Evolutionary conservation across 192 early-diverging fungal species (phyloP).

Genomic region (Helicostylum pulchrum): DNA sequence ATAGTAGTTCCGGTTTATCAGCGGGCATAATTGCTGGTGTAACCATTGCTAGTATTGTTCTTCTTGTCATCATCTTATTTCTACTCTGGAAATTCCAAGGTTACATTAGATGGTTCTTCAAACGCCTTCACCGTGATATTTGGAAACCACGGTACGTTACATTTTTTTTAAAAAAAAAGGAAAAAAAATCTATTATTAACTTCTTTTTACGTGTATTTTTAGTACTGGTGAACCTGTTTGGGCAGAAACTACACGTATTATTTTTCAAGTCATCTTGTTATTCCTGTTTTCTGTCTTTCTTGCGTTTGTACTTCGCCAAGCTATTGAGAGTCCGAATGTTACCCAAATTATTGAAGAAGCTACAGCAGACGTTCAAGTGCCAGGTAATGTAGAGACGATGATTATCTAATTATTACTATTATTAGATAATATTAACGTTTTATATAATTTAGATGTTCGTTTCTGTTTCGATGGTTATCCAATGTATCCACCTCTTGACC

Average conservation of each 20-base stretch:
- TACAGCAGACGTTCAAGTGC: conserved; percentile 23
- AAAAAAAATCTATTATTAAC: conserved; percentile 4
- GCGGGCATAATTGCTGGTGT: conserved; percentile 36
- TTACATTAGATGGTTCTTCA: conserved; percentile 26
- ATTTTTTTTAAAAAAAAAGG: conserved; percentile 8
- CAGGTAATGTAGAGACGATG: conserved; percentile 10
- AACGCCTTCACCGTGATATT: conserved; percentile 31
- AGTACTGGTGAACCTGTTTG: conserved; percentile 35
- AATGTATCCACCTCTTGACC: conserved; percentile 3
- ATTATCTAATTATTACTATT: neutral
- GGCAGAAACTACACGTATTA: conserved; percentile 36
- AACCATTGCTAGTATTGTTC: conserved; percentile 20
- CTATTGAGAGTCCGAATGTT: conserved; percentile 29
- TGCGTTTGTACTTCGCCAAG: conserved; percentile 33
- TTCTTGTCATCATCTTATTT: conserved; percentile 28
- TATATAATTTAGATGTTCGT: conserved; percentile 25
- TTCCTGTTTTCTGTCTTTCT: conserved; percentile 31
- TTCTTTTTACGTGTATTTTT: conserved; percentile 11
- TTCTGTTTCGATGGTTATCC: conserved; percentile 38
- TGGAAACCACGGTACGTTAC: conserved; percentile 29
- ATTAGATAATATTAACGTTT: neutral
- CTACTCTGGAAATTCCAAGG: conserved; percentile 27
- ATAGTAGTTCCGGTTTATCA: conserved; percentile 14
- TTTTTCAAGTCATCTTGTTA: conserved; percentile 30
- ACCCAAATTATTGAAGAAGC: conserved; percentile 23